Percentiles rank a stretch among this genome's conserved stretches.
phyloP scores from a whole-genome alignment of 2,329 filamentous ascomycete genomes.

The Xylariaceae sp. region DNA sequence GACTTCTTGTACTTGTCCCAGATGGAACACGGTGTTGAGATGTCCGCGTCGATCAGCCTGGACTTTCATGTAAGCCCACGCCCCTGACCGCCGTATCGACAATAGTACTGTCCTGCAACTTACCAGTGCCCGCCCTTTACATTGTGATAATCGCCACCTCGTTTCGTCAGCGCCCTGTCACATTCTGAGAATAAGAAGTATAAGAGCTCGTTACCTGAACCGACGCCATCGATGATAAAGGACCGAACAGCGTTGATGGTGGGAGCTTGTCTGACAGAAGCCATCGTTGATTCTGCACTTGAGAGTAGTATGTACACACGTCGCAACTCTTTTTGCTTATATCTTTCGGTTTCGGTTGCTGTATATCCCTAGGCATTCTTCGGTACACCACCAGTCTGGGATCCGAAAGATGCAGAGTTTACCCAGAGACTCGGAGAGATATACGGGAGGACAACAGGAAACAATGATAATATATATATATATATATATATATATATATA shows the following conservation, averaged over 20 bases:
- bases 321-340: background rate
- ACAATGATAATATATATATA: too few species aligned
- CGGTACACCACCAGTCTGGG: too few species aligned
- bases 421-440: background rate
- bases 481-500: too few species aligned
- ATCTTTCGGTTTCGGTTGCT: background rate
- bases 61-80: background rate
- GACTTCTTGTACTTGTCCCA: slow-evolving; percentile 86
- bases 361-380: too few species aligned
- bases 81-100: background rate
- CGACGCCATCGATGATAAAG: slow-evolving; percentile 61
- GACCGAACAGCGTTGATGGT: slow-evolving; percentile 71
- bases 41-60: slow-evolving; percentile 88
- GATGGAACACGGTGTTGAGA: slow-evolving; percentile 85
- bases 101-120: slow-evolving; percentile 17
- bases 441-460: background rate
- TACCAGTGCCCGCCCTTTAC: slow-evolving; percentile 69
- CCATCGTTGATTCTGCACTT: slow-evolving; percentile 32
- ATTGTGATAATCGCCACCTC: slow-evolving; percentile 86
- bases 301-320: background rate
- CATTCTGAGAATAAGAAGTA: background rate
- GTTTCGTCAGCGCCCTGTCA: slow-evolving; percentile 19
- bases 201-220: slow-evolving; percentile 40
- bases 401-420: too few species aligned
- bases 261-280: slow-evolving; percentile 55